phyloP scores from a whole-genome alignment of 2,329 filamentous ascomycete genomes.

The Rhytidhysteron rufulum region DNA sequence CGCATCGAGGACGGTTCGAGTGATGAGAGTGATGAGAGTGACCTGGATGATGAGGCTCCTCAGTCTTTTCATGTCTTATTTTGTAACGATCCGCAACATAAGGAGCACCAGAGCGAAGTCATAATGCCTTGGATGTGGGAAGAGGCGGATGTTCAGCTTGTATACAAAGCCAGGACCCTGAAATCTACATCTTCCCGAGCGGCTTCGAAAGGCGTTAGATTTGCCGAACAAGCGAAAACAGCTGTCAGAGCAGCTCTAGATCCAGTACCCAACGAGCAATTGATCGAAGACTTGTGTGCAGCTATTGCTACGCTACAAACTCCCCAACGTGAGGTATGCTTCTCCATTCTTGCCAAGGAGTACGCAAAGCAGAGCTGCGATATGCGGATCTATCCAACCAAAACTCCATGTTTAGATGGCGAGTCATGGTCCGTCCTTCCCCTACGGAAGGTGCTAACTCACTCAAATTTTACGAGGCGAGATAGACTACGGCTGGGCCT shows the following conservation, averaged over 20 bases:
- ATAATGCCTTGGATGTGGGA: slow-evolving; percentile 16
- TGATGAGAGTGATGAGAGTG: slow-evolving; percentile 11
- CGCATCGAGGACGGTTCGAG: slow-evolving; percentile 12
- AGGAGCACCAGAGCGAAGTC: not conserved
- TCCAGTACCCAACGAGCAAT: slow-evolving; percentile 10
- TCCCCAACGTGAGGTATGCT: slow-evolving; percentile 14
- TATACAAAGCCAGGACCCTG: not conserved
- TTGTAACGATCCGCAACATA: slow-evolving; percentile 7
- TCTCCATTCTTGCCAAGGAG: slow-evolving; percentile 12
- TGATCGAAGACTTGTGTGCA: slow-evolving; percentile 15
- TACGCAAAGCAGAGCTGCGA: slow-evolving; percentile 15
- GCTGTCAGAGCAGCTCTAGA: slow-evolving; percentile 15
- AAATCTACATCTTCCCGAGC: not conserved
- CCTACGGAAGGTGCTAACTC: slow-evolving; percentile 11
- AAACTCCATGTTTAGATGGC: slow-evolving; percentile 8
- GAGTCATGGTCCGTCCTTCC: slow-evolving; percentile 13
- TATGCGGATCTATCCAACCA: slow-evolving; percentile 13
- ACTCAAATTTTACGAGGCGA: slow-evolving; percentile 11
- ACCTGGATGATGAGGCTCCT: slow-evolving; percentile 9
- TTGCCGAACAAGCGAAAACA: slow-evolving; percentile 12
- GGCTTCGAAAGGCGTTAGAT: slow-evolving; percentile 11
- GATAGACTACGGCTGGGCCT: slow-evolving; percentile 17
- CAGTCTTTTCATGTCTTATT: slow-evolving; percentile 18
- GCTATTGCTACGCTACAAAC: slow-evolving; percentile 14
- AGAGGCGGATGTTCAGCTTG: slow-evolving; percentile 15